Conservation (phyloP, 1,284 basidiomycete genomes). For the Ceratobasidium sp. region DNA sequence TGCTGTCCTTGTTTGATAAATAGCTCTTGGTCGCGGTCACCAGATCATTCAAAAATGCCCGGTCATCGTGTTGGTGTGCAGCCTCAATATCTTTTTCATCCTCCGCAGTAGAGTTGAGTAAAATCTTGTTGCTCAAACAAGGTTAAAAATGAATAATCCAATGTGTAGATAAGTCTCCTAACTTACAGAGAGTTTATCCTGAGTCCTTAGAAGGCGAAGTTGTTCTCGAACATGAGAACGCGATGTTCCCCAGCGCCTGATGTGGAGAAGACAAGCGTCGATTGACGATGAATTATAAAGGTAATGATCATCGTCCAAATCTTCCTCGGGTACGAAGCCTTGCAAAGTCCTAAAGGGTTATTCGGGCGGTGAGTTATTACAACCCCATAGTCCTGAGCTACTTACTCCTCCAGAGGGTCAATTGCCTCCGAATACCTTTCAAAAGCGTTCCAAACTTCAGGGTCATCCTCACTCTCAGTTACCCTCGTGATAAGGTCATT, state of each 20-base stretch:
- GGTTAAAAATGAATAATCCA: not conserved
- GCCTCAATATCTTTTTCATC: not conserved
- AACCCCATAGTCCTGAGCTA: not conserved
- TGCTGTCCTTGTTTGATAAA: not conserved
- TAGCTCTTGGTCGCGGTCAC: not conserved
- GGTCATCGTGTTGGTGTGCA: slow-evolving; percentile 22
- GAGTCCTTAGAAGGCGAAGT: not conserved
- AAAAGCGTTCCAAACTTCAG: slow-evolving; percentile 7
- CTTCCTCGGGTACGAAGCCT: not conserved
- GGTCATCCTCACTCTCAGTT: not conserved
- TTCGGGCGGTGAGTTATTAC: too few relatives aligned
- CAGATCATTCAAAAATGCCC: not conserved
- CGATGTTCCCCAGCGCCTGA: not conserved
- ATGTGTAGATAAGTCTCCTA: not conserved
- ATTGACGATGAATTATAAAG: not conserved
- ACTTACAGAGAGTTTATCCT: not conserved
- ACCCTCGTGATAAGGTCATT: slow-evolving; percentile 10
- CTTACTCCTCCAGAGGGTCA: slow-evolving; percentile 35
- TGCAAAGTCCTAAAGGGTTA: not conserved
- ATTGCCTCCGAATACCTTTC: slow-evolving; percentile 13
- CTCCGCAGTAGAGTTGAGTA: not conserved
- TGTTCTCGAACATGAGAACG: not conserved
- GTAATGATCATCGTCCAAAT: slow-evolving; percentile 3
- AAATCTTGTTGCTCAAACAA: not conserved
- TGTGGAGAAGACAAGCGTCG: not conserved